phyloP scores from a whole-genome alignment of 371 early-diverging fungal species.

The Blastocladiella emersonii region DNA sequence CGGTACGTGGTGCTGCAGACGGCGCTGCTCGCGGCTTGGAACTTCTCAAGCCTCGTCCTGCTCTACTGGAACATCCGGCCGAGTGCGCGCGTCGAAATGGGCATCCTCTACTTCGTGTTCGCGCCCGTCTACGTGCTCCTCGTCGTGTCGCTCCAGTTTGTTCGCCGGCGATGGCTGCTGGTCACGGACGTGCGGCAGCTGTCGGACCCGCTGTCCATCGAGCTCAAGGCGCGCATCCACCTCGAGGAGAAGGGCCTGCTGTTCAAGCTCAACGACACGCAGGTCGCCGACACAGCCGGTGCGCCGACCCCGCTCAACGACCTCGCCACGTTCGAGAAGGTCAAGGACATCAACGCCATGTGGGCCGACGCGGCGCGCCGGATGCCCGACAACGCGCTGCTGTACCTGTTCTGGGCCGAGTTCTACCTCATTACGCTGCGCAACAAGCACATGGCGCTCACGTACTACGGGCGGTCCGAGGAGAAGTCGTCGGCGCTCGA shows the following conservation, averaged over 20 bases:
- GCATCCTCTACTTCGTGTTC: constrained; percentile 16
- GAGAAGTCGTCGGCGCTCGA: constrained; percentile 14
- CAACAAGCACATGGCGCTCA: constrained; percentile 21
- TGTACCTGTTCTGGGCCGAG: constrained; percentile 18
- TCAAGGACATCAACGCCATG: constrained; percentile 14
- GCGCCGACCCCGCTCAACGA: background rate
- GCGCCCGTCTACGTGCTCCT: constrained; percentile 10
- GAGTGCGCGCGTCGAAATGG: constrained; percentile 14
- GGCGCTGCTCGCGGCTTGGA: constrained; percentile 13
- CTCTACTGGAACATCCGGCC: constrained; percentile 16
- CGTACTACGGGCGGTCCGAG: constrained; percentile 15
- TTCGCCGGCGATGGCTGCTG: constrained; percentile 11
- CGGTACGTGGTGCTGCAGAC: constrained; percentile 12
- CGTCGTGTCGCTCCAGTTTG: constrained; percentile 6
- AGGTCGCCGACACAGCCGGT: background rate
- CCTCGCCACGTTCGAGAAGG: background rate
- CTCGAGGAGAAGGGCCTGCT: constrained; percentile 13
- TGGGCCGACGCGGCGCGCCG: constrained; percentile 6
- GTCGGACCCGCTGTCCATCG: constrained; percentile 13
- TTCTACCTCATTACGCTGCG: constrained; percentile 18
- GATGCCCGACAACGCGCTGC: constrained; percentile 15
- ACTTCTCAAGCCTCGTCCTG: constrained; percentile 16
- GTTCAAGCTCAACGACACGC: constrained; percentile 6
- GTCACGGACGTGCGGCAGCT: background rate
- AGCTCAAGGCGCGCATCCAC: constrained; percentile 17